These are phyloP conservation scores for Solanum pinnatisectum DNA, from an alignment of 257 asterid species.

Conservation along the genomic window DNA sequence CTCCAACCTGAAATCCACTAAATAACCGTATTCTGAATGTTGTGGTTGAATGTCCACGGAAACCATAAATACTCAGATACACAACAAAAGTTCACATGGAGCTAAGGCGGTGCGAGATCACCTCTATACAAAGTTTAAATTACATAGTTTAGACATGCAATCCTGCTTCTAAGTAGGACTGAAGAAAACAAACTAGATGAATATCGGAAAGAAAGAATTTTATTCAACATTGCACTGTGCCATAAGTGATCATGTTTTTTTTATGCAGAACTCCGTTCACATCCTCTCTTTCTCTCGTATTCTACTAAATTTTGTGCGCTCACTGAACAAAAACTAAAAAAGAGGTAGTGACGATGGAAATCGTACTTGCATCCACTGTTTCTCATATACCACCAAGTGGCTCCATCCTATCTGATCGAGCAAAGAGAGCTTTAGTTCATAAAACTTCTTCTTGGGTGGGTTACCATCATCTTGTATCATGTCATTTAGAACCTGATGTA, in stretches of 20 bases:
- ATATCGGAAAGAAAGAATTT: not conserved
- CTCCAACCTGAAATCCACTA: not conserved
- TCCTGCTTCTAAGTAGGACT: not conserved
- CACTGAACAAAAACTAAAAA: constrained; percentile 27
- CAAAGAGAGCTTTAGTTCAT: constrained; percentile 67
- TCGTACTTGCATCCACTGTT: constrained; percentile 78
- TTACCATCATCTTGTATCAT: constrained; percentile 73
- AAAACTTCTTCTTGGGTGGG: constrained; percentile 77
- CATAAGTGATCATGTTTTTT: not conserved
- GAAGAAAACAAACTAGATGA: not conserved
- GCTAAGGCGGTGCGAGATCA: not conserved
- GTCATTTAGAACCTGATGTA: constrained; percentile 55
- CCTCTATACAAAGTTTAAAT: not conserved
- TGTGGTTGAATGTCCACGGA: not conserved
- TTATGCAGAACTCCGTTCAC: not conserved
- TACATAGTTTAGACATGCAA: not conserved
- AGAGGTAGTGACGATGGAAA: constrained; percentile 69
- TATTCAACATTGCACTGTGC: not conserved
- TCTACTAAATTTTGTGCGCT: not conserved
- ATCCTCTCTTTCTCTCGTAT: not conserved
- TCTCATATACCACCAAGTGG: constrained; percentile 66
- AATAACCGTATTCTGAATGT: not conserved
- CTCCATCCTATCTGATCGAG: constrained; percentile 66
- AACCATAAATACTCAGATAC: not conserved
- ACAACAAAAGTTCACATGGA: not conserved